Percentiles rank a stretch among this genome's conserved stretches.
Conservation (phyloP, 352 stramenopile species). For the Blastocystis sp. region DNA sequence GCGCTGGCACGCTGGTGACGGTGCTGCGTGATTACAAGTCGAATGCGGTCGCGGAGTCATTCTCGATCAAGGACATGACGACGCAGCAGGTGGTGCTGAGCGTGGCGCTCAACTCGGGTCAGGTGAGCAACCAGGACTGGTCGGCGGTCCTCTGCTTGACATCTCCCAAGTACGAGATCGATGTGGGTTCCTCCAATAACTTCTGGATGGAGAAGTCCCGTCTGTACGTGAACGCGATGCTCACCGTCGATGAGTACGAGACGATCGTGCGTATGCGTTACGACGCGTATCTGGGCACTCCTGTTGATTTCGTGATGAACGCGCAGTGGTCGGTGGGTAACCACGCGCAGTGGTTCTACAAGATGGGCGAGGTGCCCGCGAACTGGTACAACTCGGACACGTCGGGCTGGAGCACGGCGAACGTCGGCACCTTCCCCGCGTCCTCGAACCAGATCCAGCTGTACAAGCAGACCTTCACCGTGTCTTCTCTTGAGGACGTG, state of each 20-base stretch:
- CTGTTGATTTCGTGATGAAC: not conserved
- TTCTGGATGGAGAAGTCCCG: not conserved
- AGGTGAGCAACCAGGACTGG: slow-evolving; percentile 7
- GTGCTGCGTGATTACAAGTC: slow-evolving; percentile 15
- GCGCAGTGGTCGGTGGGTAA: not conserved
- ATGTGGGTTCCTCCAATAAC: not conserved
- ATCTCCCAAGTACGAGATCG: not conserved
- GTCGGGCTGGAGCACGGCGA: not conserved
- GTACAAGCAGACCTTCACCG: slow-evolving; percentile 27
- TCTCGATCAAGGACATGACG: not conserved
- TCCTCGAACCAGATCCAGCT: slow-evolving; percentile 49
- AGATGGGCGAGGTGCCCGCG: not conserved
- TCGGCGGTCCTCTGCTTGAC: not conserved
- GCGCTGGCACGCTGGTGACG: slow-evolving; percentile 3
- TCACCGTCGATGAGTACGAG: not conserved
- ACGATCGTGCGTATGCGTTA: slow-evolving; percentile 1
- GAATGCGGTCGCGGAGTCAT: not conserved
- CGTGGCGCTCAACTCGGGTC: slow-evolving; percentile 4
- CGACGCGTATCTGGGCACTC: slow-evolving; percentile 12
- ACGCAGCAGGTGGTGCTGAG: slow-evolving; percentile 2
- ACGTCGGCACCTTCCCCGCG: not conserved
- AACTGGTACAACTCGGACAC: not conserved
- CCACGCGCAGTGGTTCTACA: slow-evolving; percentile 20
- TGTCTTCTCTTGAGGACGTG: slow-evolving; percentile 21
- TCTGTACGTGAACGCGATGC: slow-evolving; percentile 10